phyloP scores from a whole-genome alignment of 164 flowering plant genomes.

The Vitis riparia region DNA sequence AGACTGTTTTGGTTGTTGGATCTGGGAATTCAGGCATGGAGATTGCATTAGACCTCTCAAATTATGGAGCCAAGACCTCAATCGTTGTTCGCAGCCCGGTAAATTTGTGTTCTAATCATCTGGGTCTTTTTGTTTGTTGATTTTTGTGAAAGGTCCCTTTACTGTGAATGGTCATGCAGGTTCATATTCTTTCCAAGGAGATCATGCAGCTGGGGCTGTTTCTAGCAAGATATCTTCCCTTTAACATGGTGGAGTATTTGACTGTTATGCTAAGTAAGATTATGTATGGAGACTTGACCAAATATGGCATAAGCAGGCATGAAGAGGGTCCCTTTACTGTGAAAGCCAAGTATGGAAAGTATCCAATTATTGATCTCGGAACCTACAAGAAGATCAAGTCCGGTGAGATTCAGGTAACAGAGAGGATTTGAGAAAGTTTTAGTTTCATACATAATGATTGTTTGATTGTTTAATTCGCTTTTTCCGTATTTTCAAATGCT shows the following conservation, averaged over 20 bases:
- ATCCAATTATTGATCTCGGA: slow-evolving; percentile 43
- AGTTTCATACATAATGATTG: too few species aligned
- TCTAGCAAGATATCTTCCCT: slow-evolving; percentile 27
- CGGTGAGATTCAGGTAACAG: slow-evolving; percentile 39
- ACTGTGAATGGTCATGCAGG: slow-evolving; percentile 15
- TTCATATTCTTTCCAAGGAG: slow-evolving; percentile 35
- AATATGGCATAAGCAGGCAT: slow-evolving; percentile 38
- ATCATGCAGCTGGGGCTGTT: slow-evolving; percentile 21
- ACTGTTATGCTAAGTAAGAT: slow-evolving; percentile 25
- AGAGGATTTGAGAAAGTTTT: too few species aligned
- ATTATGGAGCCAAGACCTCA: background rate
- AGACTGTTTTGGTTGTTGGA: background rate
- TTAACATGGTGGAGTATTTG: slow-evolving; percentile 26
- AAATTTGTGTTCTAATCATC: background rate
- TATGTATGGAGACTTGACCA: slow-evolving; percentile 29
- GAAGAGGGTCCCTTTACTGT: slow-evolving; percentile 36
- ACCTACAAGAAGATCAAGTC: slow-evolving; percentile 35
- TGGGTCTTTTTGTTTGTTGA: too few species aligned
- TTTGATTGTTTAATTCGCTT: too few species aligned
- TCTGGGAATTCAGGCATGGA: slow-evolving; percentile 7
- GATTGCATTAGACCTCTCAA: background rate
- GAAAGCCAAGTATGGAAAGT: slow-evolving; percentile 32
- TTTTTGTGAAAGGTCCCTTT: too few species aligned
- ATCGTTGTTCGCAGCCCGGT: background rate
- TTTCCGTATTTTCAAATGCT: too few species aligned